Evolutionary conservation across 2,329 filamentous ascomycete genomes (phyloP).

Genomic region (Botrytis sinoallii): DNA sequence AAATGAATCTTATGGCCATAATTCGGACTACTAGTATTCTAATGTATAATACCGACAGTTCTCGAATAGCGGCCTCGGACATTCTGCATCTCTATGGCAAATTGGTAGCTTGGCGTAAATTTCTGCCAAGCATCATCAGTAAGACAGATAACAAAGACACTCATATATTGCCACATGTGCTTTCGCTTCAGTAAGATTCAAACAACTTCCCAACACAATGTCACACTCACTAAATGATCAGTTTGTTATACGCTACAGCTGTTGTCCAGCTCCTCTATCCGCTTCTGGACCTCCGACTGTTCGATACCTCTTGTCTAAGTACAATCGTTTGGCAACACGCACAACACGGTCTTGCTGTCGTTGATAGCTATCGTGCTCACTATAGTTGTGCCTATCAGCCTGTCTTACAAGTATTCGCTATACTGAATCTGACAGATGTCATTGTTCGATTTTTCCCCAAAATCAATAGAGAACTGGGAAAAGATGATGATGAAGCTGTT

Average conservation of each 20-base stretch:
- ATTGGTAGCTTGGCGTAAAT: background rate
- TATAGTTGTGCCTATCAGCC: background rate
- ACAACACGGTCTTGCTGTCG: background rate
- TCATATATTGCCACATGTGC: background rate
- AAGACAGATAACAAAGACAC: background rate
- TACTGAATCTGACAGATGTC: background rate
- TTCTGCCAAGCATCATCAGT: background rate
- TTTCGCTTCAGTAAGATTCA: background rate
- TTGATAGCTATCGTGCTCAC: background rate
- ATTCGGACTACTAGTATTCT: background rate
- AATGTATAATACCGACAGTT: background rate
- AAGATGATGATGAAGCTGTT: background rate
- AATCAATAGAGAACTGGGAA: background rate
- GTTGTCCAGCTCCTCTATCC: background rate
- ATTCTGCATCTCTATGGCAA: background rate
- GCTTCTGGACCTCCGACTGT: background rate
- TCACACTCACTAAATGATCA: background rate
- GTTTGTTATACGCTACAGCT: background rate
- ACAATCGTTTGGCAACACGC: background rate
- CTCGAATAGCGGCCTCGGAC: background rate
- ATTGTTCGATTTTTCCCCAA: background rate
- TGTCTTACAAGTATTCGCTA: background rate
- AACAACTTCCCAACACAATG: background rate
- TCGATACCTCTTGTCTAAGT: background rate
- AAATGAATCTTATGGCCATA: background rate